phyloP scores from a whole-genome alignment of 2,329 filamentous ascomycete species.

The Cytospora mali region DNA sequence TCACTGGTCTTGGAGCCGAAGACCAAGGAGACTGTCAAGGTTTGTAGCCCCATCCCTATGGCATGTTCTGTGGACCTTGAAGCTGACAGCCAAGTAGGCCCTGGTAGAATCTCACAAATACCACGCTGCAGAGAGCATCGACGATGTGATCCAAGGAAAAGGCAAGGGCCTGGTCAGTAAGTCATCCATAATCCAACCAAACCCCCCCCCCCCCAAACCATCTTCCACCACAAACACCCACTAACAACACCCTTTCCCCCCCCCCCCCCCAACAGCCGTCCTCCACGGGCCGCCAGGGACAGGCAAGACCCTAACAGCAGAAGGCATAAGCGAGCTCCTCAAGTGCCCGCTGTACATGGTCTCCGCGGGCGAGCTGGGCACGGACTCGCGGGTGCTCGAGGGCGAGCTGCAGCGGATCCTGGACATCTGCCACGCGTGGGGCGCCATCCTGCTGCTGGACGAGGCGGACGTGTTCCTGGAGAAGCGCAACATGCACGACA shows the following conservation, averaged over 20 bases:
- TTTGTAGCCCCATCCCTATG: slow-evolving; percentile 26
- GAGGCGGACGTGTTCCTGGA: slow-evolving; percentile 86
- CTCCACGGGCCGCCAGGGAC: slow-evolving; percentile 85
- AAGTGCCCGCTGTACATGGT: slow-evolving; percentile 83
- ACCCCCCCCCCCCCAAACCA: background rate
- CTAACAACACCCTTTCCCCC: no score
- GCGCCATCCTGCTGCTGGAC: slow-evolving; percentile 80
- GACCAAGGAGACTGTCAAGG: slow-evolving; percentile 69
- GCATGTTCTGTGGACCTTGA: background rate
- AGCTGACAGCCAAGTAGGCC: slow-evolving; percentile 47
- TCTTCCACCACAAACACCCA: background rate
- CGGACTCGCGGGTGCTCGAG: slow-evolving; percentile 74
- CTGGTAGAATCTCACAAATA: slow-evolving; percentile 85
- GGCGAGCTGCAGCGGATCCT: slow-evolving; percentile 79
- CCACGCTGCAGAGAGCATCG: slow-evolving; percentile 77
- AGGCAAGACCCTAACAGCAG: slow-evolving; percentile 85
- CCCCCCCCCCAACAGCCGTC: slow-evolving; percentile 49
- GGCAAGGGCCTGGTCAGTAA: slow-evolving; percentile 77
- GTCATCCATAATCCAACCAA: slow-evolving; percentile 32
- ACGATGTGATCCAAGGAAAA: slow-evolving; percentile 82
- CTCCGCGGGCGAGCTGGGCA: slow-evolving; percentile 79
- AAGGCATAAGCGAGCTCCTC: slow-evolving; percentile 82
- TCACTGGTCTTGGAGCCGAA: slow-evolving; percentile 71
- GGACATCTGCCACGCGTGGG: slow-evolving; percentile 84
- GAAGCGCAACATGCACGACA: slow-evolving; percentile 79